Base-by-base conservation (phyloP, 208 protist species). In the Tritrichomonas foetus region DNA sequence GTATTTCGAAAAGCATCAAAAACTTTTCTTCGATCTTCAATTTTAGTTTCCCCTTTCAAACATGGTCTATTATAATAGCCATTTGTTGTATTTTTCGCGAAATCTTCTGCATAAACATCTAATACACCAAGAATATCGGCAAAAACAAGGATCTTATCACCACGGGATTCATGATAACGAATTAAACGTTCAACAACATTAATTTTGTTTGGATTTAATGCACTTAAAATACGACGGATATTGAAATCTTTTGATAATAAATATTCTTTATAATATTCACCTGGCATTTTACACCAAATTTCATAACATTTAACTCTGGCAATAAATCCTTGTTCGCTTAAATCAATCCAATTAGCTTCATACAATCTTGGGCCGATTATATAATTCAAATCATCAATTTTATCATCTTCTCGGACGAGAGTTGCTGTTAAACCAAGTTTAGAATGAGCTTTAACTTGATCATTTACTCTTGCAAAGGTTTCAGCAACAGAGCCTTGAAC, bases 311-410 rank as follows among this genome's bases (percentile, higher is more conserved):
- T 97, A 9, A 99, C 99, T 72, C 97, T 97, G 3, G 99, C 98
- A 44, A 99, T 96, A 94, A 97, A 98, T 16, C 99, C 98, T 89
- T 95, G 57, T 14, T 93, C 53, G 55, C 97, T 96, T 11, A 99
- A 96, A 80, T 98, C 97, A 69, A 99, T 97, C 99, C 98, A 99
- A 82, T 99, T 99, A 0, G 99, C 97, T 89, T 95, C 95, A 89
- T 96, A 96, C 49, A 96, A 94, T 94, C 99, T 99, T n/a, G 99
- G 99, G 0, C 99, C 99, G 66, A 99, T 98, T 11, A 99, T 96
- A 95, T 98, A 98, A 92, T 98, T 98, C 0, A 99, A 95, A 94
- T 99, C 98, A 25, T 96, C 95, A 93, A 99, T 99, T 92, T 97
- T 97, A 55, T 98, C 97, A 95, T 99, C 99, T 97, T 99, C 99